Conservation (phyloP, 2,329 filamentous ascomycete genomes). For the Alternaria sp. region DNA sequence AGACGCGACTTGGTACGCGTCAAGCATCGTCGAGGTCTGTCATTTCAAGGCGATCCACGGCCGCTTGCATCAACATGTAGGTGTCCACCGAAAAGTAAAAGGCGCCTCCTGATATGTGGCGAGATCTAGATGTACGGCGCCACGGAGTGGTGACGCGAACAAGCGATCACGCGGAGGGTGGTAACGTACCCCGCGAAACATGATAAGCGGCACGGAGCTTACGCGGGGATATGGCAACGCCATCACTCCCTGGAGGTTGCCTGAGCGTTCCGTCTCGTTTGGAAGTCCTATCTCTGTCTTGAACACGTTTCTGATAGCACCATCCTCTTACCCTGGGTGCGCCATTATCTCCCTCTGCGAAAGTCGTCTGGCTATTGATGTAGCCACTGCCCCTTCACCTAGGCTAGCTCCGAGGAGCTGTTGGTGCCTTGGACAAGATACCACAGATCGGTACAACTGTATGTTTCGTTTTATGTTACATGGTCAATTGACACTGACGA, state of each 20-base stretch:
- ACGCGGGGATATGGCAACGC: constrained; percentile 32
- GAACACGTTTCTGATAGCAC: neutral
- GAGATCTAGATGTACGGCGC: neutral
- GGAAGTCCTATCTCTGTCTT: neutral
- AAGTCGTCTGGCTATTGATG: constrained; percentile 4
- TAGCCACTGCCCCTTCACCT: constrained; percentile 8
- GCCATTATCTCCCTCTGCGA: neutral
- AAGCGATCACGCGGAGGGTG: constrained; percentile 30
- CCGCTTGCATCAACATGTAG: neutral
- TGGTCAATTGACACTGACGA: neutral
- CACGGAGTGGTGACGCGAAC: constrained; percentile 21
- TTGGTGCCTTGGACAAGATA: constrained; percentile 14
- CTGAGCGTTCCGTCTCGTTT: constrained; percentile 5
- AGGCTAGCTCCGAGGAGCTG: constrained; percentile 15
- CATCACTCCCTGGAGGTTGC: constrained; percentile 17
- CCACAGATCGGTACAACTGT: constrained; percentile 7
- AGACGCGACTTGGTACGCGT: constrained; percentile 16
- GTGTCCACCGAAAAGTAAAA: neutral
- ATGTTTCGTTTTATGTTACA: neutral
- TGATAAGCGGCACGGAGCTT: constrained; percentile 38
- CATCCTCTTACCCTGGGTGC: neutral
- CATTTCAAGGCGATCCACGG: neutral
- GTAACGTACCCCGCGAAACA: constrained; percentile 35
- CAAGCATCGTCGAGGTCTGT: neutral
- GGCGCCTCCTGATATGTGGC: neutral